Evolutionary conservation across 179 eudicot species (phyloP).

Genomic region (Camellia oleifera): DNA sequence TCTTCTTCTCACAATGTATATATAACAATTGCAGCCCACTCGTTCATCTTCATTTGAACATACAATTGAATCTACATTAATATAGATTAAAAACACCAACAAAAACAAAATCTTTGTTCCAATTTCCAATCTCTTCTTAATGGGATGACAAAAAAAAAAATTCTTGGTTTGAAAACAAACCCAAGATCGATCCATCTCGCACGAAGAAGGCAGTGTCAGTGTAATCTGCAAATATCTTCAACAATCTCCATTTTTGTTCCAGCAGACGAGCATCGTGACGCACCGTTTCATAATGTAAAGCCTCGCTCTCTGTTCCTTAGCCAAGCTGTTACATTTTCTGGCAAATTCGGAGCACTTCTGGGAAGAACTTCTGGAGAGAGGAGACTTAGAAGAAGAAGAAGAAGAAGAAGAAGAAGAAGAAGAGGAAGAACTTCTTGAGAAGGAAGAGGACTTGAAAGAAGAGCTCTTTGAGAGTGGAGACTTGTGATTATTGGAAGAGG

Average conservation of each 20-base stretch:
- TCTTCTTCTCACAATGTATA: neutral
- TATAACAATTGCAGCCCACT: constrained; percentile 7
- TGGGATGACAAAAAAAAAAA: constrained; percentile 12
- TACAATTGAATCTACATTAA: neutral
- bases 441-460: constrained; percentile 16
- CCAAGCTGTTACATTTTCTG: constrained; percentile 43
- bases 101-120: too few species aligned
- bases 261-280: constrained; percentile 48
- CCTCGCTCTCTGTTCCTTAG: constrained; percentile 55
- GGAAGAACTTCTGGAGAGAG: constrained; percentile 27
- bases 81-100: neutral
- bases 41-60: neutral
- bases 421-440: constrained; percentile 43
- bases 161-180: constrained; percentile 6
- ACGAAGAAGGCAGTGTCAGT: constrained; percentile 4
- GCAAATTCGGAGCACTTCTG: constrained; percentile 38
- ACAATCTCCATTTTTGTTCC: constrained; percentile 47
- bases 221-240: neutral
- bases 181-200: constrained; percentile 21
- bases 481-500: neutral
- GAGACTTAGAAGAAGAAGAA: constrained; percentile 9
- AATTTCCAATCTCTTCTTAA: neutral
- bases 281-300: constrained; percentile 60
- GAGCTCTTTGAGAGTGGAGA: constrained; percentile 35
- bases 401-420: constrained; percentile 33